Base-by-base conservation (phyloP, 2,329 filamentous ascomycete species). In the Colletotrichum karsti region DNA sequence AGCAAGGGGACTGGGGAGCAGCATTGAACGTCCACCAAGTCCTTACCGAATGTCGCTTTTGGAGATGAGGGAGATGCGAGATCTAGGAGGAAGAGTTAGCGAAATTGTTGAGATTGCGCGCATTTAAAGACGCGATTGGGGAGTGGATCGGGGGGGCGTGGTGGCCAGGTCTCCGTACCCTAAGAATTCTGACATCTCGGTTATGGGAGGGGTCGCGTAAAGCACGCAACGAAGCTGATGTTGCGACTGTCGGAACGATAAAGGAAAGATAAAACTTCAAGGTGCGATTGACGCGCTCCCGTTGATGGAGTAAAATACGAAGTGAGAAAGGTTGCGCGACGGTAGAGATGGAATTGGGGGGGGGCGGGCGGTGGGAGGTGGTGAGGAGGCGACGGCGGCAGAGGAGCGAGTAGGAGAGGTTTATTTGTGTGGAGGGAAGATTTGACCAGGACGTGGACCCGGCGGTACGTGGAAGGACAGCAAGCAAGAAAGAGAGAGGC, bases 41-140 rank as follows among this genome's bases (percentile, higher is more conserved):
- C 82, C 90, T 77, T 87, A 97, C 93, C 95, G 93, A 83, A 98
- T 97, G 84, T 97, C 94, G 82, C 94, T 97, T 86, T 95, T 97
- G 70, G 95, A 98, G 82, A 98, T 96, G 84, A 98, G 90, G 71
- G 94, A 97, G 86, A 98, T 98, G 80, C 93, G 92, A 83, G 95
- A 93, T 83, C 94, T 95, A 81, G 28, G 28, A 57, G 7, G 26
- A 26, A 33, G 13, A 63, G 53, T 69, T 42, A 65, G 66, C 54
- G 42, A 66, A 42, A 39, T 39, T 57, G 46, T 44, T 24, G 20
- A 59, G n/a, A 67, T 61, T 59, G 54, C 53, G 48, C 61, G 46
- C 56, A 44, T 63, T 59, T 59, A 59, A 53, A 59, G 39, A 28
- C 30, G 64, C 67, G 22, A 79, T 72, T 35, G 80, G 77, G n/a